Evolutionary conservation across 106 monocot genomes (phyloP), one percentile per base, ranked within the genome.

Genomic region (Dendrobium nobile): DNA sequence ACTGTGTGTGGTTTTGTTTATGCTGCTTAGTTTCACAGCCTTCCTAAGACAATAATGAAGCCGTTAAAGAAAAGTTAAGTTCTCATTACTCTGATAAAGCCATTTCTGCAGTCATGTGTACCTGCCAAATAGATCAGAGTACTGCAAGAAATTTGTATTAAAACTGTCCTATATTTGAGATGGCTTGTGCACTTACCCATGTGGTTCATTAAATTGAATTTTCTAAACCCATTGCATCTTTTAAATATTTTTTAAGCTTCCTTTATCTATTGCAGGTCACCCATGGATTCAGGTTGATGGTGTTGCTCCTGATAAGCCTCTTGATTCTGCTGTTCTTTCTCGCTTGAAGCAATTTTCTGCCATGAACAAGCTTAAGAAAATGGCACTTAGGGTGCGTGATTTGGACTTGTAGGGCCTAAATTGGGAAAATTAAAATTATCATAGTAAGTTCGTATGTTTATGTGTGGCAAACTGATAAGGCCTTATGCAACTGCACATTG

Each of bases 281-380:
- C 84, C 84, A 37, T 84, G 84, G 84, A 75, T 84, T 67, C 80
- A 83, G 44, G 72, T 80, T 65, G 84, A 65, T 65, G 84, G 84
- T 51, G 22, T 80, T 75, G 84, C 84, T 75, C 80, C 75, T 67
- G 84, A 84, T 65, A 79, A 80, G 76, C 84, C 80, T 45, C 84
- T 84, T 67, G 79, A 84, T 84, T 84, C 79, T 80, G 84, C 84
- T 40, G 84, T 84, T 31, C 59, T 84, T 65, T 75, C 80, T 75
- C 84, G 84, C 4, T 59, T 84, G 65, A 84, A 84, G 67, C 79
- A 84, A 54, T 84, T 84, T 67, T 79, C 80, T 24, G 84, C 84
- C 43, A 84, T 84, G 84, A 84, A 84, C 75, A 84, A 80, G 67
- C 48, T 84, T 15, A 84, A 84, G 44, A 84, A 84, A 73, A 84